Evolutionary conservation across 208 protist genomes (phyloP), one percentile per base, ranked within the genome.

Genomic region (Crithidia bombi): DNA sequence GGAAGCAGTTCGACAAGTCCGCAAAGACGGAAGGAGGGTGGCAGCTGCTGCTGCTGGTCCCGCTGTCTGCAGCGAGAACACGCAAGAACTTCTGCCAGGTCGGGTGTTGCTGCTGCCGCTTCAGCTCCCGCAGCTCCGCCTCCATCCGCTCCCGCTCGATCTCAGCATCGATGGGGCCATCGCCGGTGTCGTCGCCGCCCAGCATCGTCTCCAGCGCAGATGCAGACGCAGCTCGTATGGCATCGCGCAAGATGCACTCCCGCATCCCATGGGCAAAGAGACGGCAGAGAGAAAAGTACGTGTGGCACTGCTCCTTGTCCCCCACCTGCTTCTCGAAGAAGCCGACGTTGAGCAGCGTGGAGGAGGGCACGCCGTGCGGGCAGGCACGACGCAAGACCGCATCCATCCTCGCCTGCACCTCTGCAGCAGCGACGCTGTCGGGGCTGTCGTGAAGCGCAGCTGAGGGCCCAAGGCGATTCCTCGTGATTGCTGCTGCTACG

Each of bases 301-400:
- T 79, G 77, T 88, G 79, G 14, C 73, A 73, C 69, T 85, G 80
- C 65, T 88, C 83, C 69, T 81, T 75, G 66, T 88, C 83, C 3
- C 83, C 83, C n/a, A 88, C 75, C 25, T 79, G 73, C 54, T 77
- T 72, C 58, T 88, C 83, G n/a, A 88, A 82, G 67, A 82, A 82
- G 62, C 55, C 50, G 9, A 73, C 50, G 56, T 77, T 65, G 36
- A 82, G n/a, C 10, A 82, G 72, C 0, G 65, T 74, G 7, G 39
- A 44, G 41, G 56, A 63, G 0, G 72, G 72, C 1, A 82, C 65
- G 4, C 72, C 78, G 55, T 78, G 57, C 10, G 78, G 78, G 30
- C 35, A 23, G 47, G 78, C 78, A 14, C 67, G 63, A 14, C 46
- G 55, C 70, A 76, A 23, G 0, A 69, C 26, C 26, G 26, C 63